phyloP scores from a whole-genome alignment of 768 basidiomycete species.

The Sistotremastrum niveocremeum region DNA sequence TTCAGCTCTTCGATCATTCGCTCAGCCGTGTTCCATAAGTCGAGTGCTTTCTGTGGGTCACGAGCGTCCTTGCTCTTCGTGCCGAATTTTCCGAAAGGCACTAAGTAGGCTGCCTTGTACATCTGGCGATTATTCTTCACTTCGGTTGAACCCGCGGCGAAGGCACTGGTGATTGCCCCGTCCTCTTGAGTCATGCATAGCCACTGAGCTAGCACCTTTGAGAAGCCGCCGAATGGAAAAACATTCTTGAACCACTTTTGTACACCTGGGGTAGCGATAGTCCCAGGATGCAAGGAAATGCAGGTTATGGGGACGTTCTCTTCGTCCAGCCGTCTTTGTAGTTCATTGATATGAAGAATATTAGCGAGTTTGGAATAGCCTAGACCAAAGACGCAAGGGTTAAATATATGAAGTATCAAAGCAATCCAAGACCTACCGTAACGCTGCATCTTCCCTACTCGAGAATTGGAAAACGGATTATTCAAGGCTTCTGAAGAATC shows the following conservation, averaged over 20 bases:
- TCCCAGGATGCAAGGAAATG: conserved; percentile 30
- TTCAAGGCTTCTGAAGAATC: conserved; percentile 20
- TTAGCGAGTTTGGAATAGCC: conserved; percentile 17
- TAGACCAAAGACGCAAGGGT: conserved; percentile 12
- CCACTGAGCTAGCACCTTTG: not conserved
- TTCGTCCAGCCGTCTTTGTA: conserved; percentile 15
- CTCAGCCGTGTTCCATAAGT: conserved; percentile 8
- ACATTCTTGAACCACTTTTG: too few species aligned
- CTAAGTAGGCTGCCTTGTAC: conserved; percentile 11
- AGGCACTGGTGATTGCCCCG: conserved; percentile 11
- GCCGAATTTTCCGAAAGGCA: conserved; percentile 7
- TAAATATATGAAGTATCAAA: too few species aligned
- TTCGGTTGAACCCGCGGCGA: conserved; percentile 9
- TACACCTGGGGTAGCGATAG: conserved; percentile 17
- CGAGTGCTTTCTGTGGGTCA: conserved; percentile 5
- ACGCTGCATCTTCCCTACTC: too few species aligned
- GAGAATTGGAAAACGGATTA: conserved; percentile 10
- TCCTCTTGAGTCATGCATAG: conserved; percentile 3
- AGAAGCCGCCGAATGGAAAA: conserved; percentile 9
- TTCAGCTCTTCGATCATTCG: conserved; percentile 11
- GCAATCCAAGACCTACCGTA: not conserved
- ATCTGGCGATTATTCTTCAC: conserved; percentile 8
- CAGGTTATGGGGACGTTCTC: conserved; percentile 21
- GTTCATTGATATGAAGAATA: conserved; percentile 12
- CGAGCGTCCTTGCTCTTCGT: conserved; percentile 3